Evolutionary conservation across 768 basidiomycete species (phyloP), one percentile per base, ranked within the genome.

Genomic region (Leucocoprinus birnbaumii): DNA sequence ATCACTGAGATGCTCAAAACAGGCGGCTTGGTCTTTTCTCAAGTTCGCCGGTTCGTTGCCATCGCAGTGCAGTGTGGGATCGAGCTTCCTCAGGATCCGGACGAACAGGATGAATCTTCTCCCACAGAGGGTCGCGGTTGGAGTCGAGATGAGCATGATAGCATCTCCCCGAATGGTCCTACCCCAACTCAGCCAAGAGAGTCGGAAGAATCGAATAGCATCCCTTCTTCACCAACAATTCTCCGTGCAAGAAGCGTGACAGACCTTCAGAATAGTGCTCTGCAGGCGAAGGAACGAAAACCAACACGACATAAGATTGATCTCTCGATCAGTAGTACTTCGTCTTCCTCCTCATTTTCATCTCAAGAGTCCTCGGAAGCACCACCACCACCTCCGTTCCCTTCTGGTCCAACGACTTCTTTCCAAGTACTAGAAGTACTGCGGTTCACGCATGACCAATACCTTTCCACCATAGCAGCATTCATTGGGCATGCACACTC

Each of bases 401-500:
- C 90, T 38, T 77, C 77, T 37, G 92, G 92, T 3, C 85, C 88
- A 44, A 83, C 85, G 35, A 84, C 80, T 21, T 75, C 85, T 45
- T 69, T 77, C 1, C 86, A 90, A 63, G 82, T 91, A 4, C 77
- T 89, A 69, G 86, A 87, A 55, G 84, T 87, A 6, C 78, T 97
- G 43, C 84, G 88, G n/a, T 71, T 76, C 58, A 91, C 91, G 13
- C 94, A 97, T 66, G 94, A 97, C 65, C 83, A 88, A 47, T 89
- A 95, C 63, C 77, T 98, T 10, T 96, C 93, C 3, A 91, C 93
- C 18, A 93, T 97, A 65, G 95, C 97, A 19, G 96, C 95, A 5
- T 94, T 99, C 68, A 97, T 99, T 62, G 96, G 95, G 1, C 94
- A 98, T 66, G 91, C 94, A 1, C 96, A 98, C 63, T 91, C 91